Conservation (phyloP, 768 basidiomycete species). For the Russula compacta region DNA sequence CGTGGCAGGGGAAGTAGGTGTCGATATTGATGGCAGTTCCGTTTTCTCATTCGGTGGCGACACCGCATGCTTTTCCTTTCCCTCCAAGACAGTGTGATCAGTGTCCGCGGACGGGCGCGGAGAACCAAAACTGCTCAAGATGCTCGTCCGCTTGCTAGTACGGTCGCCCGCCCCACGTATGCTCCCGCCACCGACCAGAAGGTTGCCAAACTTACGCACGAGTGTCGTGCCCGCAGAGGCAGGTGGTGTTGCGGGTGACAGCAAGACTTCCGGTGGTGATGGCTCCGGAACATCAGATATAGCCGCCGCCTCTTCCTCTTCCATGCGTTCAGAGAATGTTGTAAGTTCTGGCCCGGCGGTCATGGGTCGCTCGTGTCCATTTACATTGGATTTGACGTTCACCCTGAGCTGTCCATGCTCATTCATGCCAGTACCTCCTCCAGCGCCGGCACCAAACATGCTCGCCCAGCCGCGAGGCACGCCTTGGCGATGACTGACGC, state of each 20-base stretch:
- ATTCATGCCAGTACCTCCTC: conserved; percentile 14
- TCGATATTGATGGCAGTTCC: not conserved
- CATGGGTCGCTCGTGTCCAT: conserved; percentile 34
- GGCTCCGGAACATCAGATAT: conserved; percentile 22
- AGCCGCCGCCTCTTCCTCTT: conserved; percentile 27
- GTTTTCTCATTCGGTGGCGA: conserved; percentile 20
- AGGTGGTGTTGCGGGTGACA: conserved; percentile 9
- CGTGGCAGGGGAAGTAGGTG: not conserved
- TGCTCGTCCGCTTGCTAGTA: conserved; percentile 16
- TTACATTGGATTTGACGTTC: not conserved
- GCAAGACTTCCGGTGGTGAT: conserved; percentile 15
- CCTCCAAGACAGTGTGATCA: not conserved
- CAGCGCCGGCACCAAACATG: conserved; percentile 40
- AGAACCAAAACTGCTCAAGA: conserved; percentile 10
- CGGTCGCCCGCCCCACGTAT: conserved; percentile 17
- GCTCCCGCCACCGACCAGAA: conserved; percentile 14
- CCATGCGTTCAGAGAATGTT: conserved; percentile 39
- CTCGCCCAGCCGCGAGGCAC: conserved; percentile 47
- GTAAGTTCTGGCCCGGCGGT: conserved; percentile 60
- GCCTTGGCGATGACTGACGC: conserved; percentile 65
- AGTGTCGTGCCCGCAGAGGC: conserved; percentile 14
- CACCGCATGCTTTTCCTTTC: conserved; percentile 24
- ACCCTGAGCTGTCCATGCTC: conserved; percentile 18
- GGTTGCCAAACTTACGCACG: conserved; percentile 23
- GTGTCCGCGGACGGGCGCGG: conserved; percentile 13